Base-by-base conservation (phyloP, 2,329 filamentous ascomycete species). In the Cordyceps fumosorosea region DNA sequence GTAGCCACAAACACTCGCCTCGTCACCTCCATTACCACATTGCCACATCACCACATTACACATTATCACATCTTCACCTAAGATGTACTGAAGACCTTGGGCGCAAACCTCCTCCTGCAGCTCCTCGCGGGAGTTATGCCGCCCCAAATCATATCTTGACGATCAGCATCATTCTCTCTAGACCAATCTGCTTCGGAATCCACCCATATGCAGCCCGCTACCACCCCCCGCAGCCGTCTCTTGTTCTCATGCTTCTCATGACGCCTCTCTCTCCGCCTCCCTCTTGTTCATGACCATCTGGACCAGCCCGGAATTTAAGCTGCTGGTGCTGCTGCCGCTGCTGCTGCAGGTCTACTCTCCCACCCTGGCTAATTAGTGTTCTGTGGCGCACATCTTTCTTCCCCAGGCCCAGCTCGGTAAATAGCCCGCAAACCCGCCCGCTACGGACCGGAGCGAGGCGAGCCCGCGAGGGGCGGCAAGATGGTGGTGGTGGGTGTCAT, bases 371-470 rank as follows among this genome's bases (percentile, higher is more conserved):
- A 18, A 18, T 44, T 54, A 60, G 58, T 54, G 50, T 44, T 12
- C 40, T 24, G 58, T 60, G 58, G 58, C 58, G 58, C 50, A 48
- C 58, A 60, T 47, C 50, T 40, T 48, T 53, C 37, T 47, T 48
- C 50, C 58, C 50, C 57, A 54, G 58, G 29, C 58, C 50, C 57
- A 53, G 58, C 42, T n/a, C 42, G 58, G 18, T n/a, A 26, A 37
- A 37, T 37, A 37, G 34, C 34, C 34, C 34, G 34, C 34, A 37
- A 37, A 37, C 34, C 34, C 34, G 50, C 50, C 50, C 51, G 51
- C 58, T 47, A 29, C 58, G 58, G 58, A 60, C 40, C 58, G 58
- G 58, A 54, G 58, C 58, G 58, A 60, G 50, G 51, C 50, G 58
- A 60, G 50, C 40, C 37, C 24, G 37, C 48, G 40, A 47, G 51